Conservation (phyloP, 2,329 filamentous ascomycete species). For the Microdochium nivale region DNA sequence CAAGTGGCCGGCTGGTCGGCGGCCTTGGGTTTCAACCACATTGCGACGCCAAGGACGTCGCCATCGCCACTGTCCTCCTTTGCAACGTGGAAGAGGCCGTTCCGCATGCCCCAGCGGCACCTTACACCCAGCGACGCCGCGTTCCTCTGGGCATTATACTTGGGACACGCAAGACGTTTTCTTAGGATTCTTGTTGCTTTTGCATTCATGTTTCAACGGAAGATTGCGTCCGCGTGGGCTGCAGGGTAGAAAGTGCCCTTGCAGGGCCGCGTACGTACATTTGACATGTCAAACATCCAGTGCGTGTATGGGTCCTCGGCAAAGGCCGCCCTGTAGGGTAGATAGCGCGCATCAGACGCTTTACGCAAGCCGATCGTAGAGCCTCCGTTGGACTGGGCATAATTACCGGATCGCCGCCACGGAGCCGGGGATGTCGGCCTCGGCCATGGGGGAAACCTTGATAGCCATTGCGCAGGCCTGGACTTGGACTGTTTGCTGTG, state of each 20-base stretch:
- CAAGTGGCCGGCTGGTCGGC: slow-evolving; percentile 42
- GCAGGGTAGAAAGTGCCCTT: neutral
- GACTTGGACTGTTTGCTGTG: too few species aligned
- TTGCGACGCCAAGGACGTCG: slow-evolving; percentile 59
- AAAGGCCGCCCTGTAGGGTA: slow-evolving; percentile 17
- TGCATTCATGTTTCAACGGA: neutral
- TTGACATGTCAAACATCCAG: slow-evolving; percentile 22
- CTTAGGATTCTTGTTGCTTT: neutral
- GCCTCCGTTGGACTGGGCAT: neutral
- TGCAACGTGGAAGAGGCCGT: slow-evolving; percentile 62
- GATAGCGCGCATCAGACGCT: slow-evolving; percentile 1
- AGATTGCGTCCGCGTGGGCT: neutral
- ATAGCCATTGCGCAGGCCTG: slow-evolving; percentile 14
- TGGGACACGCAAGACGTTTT: neutral
- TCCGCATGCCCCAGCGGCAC: slow-evolving; percentile 61
- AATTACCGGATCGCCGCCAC: slow-evolving; percentile 22
- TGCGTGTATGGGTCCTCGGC: slow-evolving; percentile 23
- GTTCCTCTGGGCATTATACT: slow-evolving; percentile 35
- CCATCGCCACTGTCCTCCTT: slow-evolving; percentile 46
- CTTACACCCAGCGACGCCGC: slow-evolving; percentile 54
- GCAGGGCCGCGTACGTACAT: slow-evolving; percentile 9
- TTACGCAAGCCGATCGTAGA: too few species aligned
- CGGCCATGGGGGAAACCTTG: slow-evolving; percentile 16
- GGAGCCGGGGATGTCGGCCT: slow-evolving; percentile 20
- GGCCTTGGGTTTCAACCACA: slow-evolving; percentile 57